phyloP scores from a whole-genome alignment of 1,284 basidiomycete genomes.

The Puccinia sorghi region DNA sequence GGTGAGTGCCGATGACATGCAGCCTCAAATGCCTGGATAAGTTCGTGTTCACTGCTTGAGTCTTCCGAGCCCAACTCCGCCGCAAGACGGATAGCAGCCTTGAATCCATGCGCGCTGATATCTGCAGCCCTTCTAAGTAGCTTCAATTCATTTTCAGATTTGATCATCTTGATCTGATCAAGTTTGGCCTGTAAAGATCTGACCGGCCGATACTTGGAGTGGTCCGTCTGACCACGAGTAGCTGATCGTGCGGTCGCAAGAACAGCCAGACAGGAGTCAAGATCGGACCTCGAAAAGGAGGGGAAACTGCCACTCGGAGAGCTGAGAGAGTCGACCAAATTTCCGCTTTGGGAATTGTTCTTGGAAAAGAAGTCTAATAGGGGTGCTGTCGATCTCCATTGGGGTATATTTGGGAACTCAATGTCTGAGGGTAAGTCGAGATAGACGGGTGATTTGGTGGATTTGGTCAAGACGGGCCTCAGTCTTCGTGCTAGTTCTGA shows the following conservation, averaged over 20 bases:
- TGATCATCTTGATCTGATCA: conserved; percentile 68
- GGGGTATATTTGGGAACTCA: conserved; percentile 59
- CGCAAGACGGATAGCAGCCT: conserved; percentile 76
- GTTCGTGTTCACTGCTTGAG: conserved; percentile 70
- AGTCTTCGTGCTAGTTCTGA: conserved; percentile 27
- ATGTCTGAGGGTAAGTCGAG: conserved; percentile 38
- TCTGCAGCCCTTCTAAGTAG: conserved; percentile 74
- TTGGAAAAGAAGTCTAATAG: conserved; percentile 30
- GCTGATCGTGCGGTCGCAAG: conserved; percentile 33
- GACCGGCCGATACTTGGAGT: conserved; percentile 34
- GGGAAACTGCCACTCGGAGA: background rate
- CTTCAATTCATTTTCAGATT: conserved; percentile 69
- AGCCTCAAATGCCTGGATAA: conserved; percentile 84
- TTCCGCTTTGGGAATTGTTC: conserved; percentile 27
- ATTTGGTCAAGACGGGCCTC: conserved; percentile 22
- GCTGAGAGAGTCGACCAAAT: conserved; percentile 21
- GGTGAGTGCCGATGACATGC: conserved; percentile 74
- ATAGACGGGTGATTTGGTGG: conserved; percentile 27
- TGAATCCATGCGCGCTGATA: conserved; percentile 73
- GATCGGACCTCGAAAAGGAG: background rate
- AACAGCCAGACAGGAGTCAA: conserved; percentile 45
- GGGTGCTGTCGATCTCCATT: conserved; percentile 53
- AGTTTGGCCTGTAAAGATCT: conserved; percentile 59
- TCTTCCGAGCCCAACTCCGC: conserved; percentile 58
- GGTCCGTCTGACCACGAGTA: conserved; percentile 7